Evolutionary conservation across 1,139 yeast species (phyloP), one percentile per base, ranked within the genome.

Genomic region (Blastobotrys proliferans): DNA sequence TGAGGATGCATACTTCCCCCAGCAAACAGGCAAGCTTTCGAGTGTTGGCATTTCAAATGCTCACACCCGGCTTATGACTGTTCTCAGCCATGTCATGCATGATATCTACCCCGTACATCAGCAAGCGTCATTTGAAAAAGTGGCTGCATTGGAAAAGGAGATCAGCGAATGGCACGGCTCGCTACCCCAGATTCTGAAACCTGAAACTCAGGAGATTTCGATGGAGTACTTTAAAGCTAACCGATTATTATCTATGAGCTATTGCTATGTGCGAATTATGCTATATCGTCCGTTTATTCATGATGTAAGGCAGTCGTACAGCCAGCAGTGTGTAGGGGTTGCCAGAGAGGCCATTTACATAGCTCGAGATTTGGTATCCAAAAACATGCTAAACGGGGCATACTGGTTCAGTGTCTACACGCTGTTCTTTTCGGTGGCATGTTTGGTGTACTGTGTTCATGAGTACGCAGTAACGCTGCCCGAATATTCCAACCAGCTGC

Each of bases 381-480:
- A 80, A 49, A 74, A 83, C 48, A 72, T 86, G 57, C 69, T 88
- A 44, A 79, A 84, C 49, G 96, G 96, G 1, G 85, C 95, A 2
- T 88, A 88, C 61, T 87, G 96, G 96, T 88, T 87, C 60, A 82
- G 94, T 13, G 83, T 84, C 63, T 88, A 88, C 61, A 86, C 96
- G 0, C 83, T 88, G n/a, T 88, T 88, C 61, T 88, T 86, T 60
- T 81, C 95, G 2, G 88, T 88, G 44, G 95, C 96, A 0, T 85
- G 95, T 54, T 70, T 88, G 55, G 79, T 86, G 8, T 88, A 83
- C 57, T 88, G 86, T 59, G 84, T 81, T 47, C 95, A 86, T 62
- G 94, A 84, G 56, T 79, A 79, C 16, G 75, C 79, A 19, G 1
- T 19, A 1, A 60, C 65, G 20, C 72, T 81, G 53, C 83, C 83